Conservation (phyloP, 768 basidiomycete species). For the Porpolomopsis calyptriformis region DNA sequence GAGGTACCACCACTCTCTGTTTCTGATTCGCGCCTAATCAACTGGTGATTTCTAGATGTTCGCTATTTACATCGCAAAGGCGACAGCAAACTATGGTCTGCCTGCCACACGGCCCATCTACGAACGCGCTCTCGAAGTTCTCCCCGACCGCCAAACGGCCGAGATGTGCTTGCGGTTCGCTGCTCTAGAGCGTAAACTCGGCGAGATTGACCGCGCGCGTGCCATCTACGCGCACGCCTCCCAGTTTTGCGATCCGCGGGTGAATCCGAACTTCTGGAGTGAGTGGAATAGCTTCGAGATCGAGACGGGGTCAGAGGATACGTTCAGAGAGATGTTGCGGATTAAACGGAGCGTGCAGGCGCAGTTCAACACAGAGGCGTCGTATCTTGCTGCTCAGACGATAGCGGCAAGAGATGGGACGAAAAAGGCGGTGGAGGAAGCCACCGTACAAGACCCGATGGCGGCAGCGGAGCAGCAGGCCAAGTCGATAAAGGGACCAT, state of each 20-base stretch:
- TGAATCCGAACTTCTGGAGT: conserved; percentile 86
- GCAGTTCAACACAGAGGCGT: conserved; percentile 95
- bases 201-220: conserved; percentile 96
- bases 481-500: conserved; percentile 43
- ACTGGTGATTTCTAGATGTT: conserved; percentile 56
- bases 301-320: conserved; percentile 97
- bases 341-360: conserved; percentile 98
- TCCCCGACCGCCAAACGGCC: conserved; percentile 90
- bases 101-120: conserved; percentile 96
- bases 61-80: conserved; percentile 94
- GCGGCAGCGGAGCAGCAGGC: conserved; percentile 69
- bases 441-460: conserved; percentile 65
- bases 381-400: conserved; percentile 86
- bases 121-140: conserved; percentile 83
- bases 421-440: conserved; percentile 33
- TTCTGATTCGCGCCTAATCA: neutral
- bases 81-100: conserved; percentile 88
- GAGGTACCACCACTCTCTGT: conserved; percentile 46
- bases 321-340: conserved; percentile 89
- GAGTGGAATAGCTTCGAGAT: conserved; percentile 99
- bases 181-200: conserved; percentile 89
- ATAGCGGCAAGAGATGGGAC: conserved; percentile 56
- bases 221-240: conserved; percentile 96
- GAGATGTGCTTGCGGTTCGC: conserved; percentile 98
- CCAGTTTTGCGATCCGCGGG: conserved; percentile 95